Percentiles rank a stretch among this genome's conserved stretches.
phyloP scores from a whole-genome alignment of 495 filamentous ascomycete genomes.

The Neurospora africana region DNA sequence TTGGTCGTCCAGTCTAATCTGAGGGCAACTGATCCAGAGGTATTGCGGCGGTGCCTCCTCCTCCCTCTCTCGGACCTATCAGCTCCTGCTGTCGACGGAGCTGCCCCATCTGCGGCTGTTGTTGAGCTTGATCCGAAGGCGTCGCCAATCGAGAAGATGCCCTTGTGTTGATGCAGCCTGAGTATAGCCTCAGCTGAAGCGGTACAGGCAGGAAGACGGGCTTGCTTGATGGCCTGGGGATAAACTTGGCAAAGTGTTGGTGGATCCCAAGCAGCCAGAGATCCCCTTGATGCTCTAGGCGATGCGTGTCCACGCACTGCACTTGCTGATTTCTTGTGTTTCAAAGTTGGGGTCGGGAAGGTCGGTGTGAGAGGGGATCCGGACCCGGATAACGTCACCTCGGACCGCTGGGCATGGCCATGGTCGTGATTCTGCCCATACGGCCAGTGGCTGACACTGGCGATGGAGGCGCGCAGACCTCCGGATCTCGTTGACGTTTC shows the following conservation, averaged over 20 bases:
- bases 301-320: constrained; percentile 15
- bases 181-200: constrained; percentile 49
- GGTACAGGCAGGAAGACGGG: constrained; percentile 41
- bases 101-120: constrained; percentile 1
- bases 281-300: constrained; percentile 7
- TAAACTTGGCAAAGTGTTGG: constrained; percentile 88
- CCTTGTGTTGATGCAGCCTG: constrained; percentile 45
- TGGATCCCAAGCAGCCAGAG: constrained; percentile 51
- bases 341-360: constrained; percentile 15
- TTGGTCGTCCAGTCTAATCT: constrained; percentile 74
- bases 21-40: constrained; percentile 45
- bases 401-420: constrained; percentile 24
- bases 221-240: constrained; percentile 60
- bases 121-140: constrained; percentile 26
- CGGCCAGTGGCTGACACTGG: constrained; percentile 32
- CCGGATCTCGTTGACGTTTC: constrained; percentile 17
- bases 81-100: neutral
- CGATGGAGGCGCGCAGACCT: constrained; percentile 33
- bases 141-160: constrained; percentile 32
- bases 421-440: constrained; percentile 20
- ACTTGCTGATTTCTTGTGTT: constrained; percentile 28
- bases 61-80: constrained; percentile 28
- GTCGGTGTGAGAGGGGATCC: neutral
- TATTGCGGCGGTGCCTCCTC: constrained; percentile 39
- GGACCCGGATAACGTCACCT: constrained; percentile 21